Base-by-base conservation (phyloP, 1,284 basidiomycete genomes). In the Sanghuangporus baumii region DNA sequence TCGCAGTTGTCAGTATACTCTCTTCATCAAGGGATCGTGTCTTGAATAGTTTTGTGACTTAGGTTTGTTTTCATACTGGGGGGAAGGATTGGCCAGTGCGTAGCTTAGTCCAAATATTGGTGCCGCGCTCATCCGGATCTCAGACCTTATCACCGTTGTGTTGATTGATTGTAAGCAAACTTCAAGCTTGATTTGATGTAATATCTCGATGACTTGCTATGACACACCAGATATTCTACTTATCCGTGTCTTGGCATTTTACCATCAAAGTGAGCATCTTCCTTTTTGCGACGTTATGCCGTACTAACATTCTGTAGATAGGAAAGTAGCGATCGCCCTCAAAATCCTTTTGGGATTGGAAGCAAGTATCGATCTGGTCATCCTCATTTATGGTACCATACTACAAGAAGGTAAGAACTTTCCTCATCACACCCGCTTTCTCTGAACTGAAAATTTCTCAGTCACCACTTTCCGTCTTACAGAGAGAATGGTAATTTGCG, bases 231-330 rank as follows among this genome's bases (percentile, higher is more conserved):
- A 62, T 57, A 52, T 62, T 9, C 55, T 62, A 11, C 34, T 40
- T 6, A 37, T 62, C 12, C 55, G 60, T 23, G 60, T 62, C 43
- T 16, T 62, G 36, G 60, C 60, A 37, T 43, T 62, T 20, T 59
- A 51, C 34, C 57, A 51, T 11, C 40, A 59, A 38, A 23, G 57
- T 34, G 36, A 20, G 55, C 34, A 43, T 40, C 5, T 36, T 40
- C 34, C 8, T 23, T 31, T 11, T 3, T 20, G n/a, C 6, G 6
- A 40, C 16, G 7, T n/a, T 14, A 6, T 20, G 4, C 4, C 11
- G 16, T 14, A 9, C 8, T 6, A 56, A 1, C 37, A 1, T 18
- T n/a, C 8, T n/a, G n/a, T 12, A 56, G 55, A 56, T n/a, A 56
- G 14, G 37, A 38, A 41, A 41, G 2, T 56, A 2, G 2, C 40